Evolutionary conservation across 495 filamentous ascomycete species (phyloP), one percentile per base, ranked within the genome.

Genomic region (Apiosordaria backusii): DNA sequence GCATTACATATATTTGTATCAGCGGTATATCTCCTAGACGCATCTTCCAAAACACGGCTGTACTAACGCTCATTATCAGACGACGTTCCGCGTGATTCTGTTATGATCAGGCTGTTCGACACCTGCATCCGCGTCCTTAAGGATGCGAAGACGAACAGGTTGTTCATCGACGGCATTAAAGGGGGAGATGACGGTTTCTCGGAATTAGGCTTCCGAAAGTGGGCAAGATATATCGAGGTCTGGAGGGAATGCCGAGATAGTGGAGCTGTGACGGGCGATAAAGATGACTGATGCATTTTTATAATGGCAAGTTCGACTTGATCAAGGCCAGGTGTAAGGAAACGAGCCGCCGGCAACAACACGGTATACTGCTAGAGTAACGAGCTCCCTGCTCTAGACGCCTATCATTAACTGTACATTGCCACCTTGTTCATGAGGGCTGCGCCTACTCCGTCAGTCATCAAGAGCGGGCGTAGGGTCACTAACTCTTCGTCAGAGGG

Each of bases 1-100:
- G 86, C 22, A 79, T 88, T 27, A 84, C 85, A 35, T 88, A 86
- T 68, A 78, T 88, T 52, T 86, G 85, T 72, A 83, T 88, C 67
- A 74, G 74, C 69, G 81, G 86, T 84, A 18, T 59, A 71, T 77
- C 69, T 63, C 18, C n/a, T 15, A 45, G 9, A 4, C n/a, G n/a
- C 22, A n/a, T n/a, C n/a, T 15, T 50, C 23, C 9, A 60, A 52
- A 10, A 19, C 40, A 27, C 9, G 26, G 52, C n/a, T n/a, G n/a
- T n/a, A n/a, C n/a, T n/a, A n/a, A n/a, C n/a, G 53, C 65, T 67
- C 25, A 68, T 60, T 23, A 13, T 9, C 9, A 10, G 22, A 23
- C 10, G 19, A 25, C 62, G 79, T n/a, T n/a, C n/a, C n/a, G n/a
- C n/a, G 75, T 55, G 79, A 82, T 65, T 73, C 76, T 3, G 70